Percentiles rank a stretch among this genome's conserved stretches.
These are phyloP conservation scores for Kuraishia cidri DNA, from an alignment of 805 yeast genomes.

Conservation along the genomic window DNA sequence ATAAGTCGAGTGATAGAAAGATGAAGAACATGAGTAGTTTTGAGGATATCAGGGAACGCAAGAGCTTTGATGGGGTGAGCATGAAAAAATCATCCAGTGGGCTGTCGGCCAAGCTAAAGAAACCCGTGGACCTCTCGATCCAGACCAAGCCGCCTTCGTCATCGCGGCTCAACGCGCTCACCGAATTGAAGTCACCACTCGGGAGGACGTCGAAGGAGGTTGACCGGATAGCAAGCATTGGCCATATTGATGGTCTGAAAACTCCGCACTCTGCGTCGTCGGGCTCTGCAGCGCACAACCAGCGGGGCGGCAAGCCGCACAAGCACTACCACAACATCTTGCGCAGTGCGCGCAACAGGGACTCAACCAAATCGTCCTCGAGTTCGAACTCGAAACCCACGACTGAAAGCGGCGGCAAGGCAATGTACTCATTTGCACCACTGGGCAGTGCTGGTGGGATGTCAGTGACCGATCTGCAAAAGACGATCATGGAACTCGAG, in stretches of 20 bases:
- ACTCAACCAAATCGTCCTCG: slow-evolving; percentile 23
- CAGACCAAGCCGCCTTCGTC: slow-evolving; percentile 14
- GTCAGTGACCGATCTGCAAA: slow-evolving; percentile 18
- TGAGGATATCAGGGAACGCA: not conserved
- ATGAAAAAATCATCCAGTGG: no score
- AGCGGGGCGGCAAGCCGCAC: slow-evolving; percentile 10
- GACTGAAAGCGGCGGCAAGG: slow-evolving; percentile 19
- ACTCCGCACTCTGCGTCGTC: not conserved
- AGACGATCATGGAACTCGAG: slow-evolving; percentile 20
- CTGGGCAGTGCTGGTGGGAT: slow-evolving; percentile 13
- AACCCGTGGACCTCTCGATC: slow-evolving; percentile 16
- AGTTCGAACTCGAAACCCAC: slow-evolving; percentile 25
- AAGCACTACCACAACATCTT: slow-evolving; percentile 17
- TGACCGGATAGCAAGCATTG: slow-evolving; percentile 17
- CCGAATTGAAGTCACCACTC: slow-evolving; percentile 19
- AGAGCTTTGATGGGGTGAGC: no score
- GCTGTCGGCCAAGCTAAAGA: slow-evolving; percentile 14
- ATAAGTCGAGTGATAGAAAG: not conserved
- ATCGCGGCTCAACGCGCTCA: slow-evolving; percentile 3
- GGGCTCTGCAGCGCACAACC: not conserved
- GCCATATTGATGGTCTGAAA: slow-evolving; percentile 3
- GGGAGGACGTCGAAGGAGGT: slow-evolving; percentile 20
- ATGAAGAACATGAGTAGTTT: not conserved
- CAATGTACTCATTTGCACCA: slow-evolving; percentile 26
- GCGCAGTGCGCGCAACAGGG: slow-evolving; percentile 17